Evolutionary conservation across 78 protist genomes (phyloP).

Genomic region (Polysphondylium violaceum): DNA sequence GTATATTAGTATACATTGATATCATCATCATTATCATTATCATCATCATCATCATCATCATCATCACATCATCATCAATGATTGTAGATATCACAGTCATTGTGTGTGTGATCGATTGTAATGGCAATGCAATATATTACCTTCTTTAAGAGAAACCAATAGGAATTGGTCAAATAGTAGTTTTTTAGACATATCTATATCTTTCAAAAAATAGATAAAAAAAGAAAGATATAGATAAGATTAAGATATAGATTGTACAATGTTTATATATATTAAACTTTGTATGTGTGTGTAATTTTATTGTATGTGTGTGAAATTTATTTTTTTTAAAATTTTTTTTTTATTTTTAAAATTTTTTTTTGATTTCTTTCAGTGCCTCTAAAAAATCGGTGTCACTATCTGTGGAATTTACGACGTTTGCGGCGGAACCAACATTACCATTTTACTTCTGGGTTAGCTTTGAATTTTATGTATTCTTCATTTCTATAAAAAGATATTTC

Average conservation of each 20-base stretch:
- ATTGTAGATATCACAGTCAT: too few relatives aligned
- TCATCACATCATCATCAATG: not conserved
- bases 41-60: not conserved
- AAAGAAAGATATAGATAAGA: too few relatives aligned
- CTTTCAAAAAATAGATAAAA: too few relatives aligned
- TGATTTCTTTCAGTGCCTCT: too few relatives aligned
- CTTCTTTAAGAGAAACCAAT: slow-evolving; percentile 70
- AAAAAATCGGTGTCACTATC: too few relatives aligned
- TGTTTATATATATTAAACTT: too few relatives aligned
- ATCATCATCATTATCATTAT: not conserved
- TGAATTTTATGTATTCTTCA: not conserved
- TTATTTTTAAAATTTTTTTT: too few relatives aligned
- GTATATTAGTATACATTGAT: not conserved
- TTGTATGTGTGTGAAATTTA: too few relatives aligned
- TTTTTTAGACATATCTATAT: slow-evolving; percentile 35
- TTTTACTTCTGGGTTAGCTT: slow-evolving; percentile 30
- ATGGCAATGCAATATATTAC: not conserved
- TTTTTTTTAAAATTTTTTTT: too few relatives aligned
- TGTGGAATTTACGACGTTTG: too few relatives aligned
- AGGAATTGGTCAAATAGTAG: slow-evolving; percentile 68
- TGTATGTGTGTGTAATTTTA: not conserved
- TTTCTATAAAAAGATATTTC: slow-evolving; percentile 29
- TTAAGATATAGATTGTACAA: too few relatives aligned
- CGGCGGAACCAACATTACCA: too few relatives aligned
- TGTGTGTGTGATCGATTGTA: not conserved